phyloP scores from a whole-genome alignment of 805 yeast genomes.

The Saturnispora serradocipensis region DNA sequence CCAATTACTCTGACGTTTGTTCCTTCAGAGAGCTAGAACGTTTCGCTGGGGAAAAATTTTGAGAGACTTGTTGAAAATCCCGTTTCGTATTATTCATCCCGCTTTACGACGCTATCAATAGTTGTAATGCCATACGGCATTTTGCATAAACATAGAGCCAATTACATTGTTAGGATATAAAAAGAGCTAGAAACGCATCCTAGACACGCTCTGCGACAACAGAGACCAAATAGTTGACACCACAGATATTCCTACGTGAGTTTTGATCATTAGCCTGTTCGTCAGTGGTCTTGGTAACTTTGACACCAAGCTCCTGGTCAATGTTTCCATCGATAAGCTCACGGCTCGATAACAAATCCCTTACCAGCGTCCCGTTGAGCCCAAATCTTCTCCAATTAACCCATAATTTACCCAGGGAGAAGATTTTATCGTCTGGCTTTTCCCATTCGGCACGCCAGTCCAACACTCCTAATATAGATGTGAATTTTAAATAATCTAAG shows the following conservation, averaged over 20 bases:
- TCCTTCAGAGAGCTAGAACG: background rate
- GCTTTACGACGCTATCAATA: background rate
- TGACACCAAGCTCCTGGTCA: constrained; percentile 8
- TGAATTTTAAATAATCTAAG: constrained; percentile 20
- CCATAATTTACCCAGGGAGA: constrained; percentile 22
- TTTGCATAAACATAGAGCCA: background rate
- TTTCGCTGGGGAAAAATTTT: background rate
- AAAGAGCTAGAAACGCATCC: background rate
- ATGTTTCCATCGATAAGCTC: constrained; percentile 1
- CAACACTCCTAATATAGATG: constrained; percentile 9
- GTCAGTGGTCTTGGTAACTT: background rate
- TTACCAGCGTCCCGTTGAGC: constrained; percentile 14
- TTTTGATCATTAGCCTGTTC: background rate
- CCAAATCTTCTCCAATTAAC: constrained; percentile 27
- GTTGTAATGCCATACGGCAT: background rate
- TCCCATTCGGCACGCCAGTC: constrained; percentile 4
- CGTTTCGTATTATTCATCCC: background rate
- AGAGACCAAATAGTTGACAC: constrained; percentile 7
- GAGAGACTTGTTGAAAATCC: background rate
- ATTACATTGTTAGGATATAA: background rate
- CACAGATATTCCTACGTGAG: constrained; percentile 3
- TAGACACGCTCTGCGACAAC: constrained; percentile 10
- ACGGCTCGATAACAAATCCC: constrained; percentile 6
- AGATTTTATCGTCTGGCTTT: constrained; percentile 9
- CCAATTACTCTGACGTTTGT: background rate